Percentiles rank a stretch among this genome's conserved stretches.
These are phyloP conservation scores for Saccharomycopsis malanga DNA, from an alignment of 805 yeast species.

Conservation along the genomic window DNA sequence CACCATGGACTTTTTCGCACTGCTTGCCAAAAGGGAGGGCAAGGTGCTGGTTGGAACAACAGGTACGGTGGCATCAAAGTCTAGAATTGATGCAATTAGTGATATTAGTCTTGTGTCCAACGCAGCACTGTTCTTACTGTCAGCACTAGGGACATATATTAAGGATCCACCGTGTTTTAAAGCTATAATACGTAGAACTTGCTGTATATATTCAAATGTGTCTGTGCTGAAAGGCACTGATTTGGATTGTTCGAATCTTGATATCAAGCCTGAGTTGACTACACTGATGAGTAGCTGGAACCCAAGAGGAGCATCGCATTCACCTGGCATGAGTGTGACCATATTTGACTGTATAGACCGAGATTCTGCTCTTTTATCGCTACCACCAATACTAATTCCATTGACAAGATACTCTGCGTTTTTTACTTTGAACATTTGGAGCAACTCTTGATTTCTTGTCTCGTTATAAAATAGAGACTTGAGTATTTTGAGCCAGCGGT, in stretches of 20 bases:
- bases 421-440: neutral
- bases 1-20: neutral
- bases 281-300: conserved; percentile 1
- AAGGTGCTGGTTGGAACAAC: no score
- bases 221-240: neutral
- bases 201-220: conserved; percentile 9
- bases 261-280: neutral
- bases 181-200: conserved; percentile 4
- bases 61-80: neutral
- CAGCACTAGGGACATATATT: neutral
- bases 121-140: neutral
- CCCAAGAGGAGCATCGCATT: conserved; percentile 9
- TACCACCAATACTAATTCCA: no score
- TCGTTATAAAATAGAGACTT: neutral
- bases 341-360: neutral
- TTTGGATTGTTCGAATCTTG: neutral
- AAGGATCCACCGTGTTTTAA: conserved; percentile 18
- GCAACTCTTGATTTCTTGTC: neutral
- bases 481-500: neutral
- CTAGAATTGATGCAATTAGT: neutral
- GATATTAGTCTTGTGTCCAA: neutral
- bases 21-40: neutral
- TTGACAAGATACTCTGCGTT: neutral
- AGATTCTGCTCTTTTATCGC: no score
- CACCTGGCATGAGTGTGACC: neutral